Conservation (phyloP, 2,329 filamentous ascomycete genomes). For the Madurella fahalii region DNA sequence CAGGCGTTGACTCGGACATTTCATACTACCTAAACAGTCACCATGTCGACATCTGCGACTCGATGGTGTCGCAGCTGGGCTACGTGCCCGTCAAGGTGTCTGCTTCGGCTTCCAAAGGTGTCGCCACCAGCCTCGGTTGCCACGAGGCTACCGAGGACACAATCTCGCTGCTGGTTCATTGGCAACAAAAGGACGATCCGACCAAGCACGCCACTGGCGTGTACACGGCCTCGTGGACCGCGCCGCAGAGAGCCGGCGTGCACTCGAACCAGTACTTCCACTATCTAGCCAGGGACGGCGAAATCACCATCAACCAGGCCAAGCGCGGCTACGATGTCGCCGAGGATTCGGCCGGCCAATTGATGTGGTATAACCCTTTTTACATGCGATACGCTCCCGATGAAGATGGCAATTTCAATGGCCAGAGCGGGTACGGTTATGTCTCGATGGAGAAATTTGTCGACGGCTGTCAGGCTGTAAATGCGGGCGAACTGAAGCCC, state of each 20-base stretch:
- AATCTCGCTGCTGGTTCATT: conserved; percentile 85
- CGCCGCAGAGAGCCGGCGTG: conserved; percentile 87
- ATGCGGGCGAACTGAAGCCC: conserved; percentile 66
- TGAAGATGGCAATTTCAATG: conserved; percentile 90
- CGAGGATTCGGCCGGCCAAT: conserved; percentile 65
- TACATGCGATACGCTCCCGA: conserved; percentile 94
- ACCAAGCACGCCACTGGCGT: conserved; percentile 76
- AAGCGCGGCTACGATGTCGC: conserved; percentile 93
- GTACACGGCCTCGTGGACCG: conserved; percentile 93
- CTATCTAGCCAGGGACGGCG: conserved; percentile 79
- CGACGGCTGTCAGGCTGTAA: conserved; percentile 75
- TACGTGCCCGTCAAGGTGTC: conserved; percentile 77
- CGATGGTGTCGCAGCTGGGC: conserved; percentile 71
- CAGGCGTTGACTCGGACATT: conserved; percentile 86
- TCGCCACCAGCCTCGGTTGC: conserved; percentile 75
- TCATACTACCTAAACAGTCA: conserved; percentile 95
- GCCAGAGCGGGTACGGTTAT: conserved; percentile 89
- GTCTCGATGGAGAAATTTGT: conserved; percentile 95
- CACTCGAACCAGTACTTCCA: conserved; percentile 98
- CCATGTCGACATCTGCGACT: conserved; percentile 89
- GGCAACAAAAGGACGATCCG: conserved; percentile 68
- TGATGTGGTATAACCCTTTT: conserved; percentile 91
- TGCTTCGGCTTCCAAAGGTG: conserved; percentile 72
- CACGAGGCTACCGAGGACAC: conserved; percentile 82
- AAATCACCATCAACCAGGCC: conserved; percentile 87